Evolutionary conservation across 2,329 filamentous ascomycete species (phyloP).

Genomic region (Curvularia eragrostidis): DNA sequence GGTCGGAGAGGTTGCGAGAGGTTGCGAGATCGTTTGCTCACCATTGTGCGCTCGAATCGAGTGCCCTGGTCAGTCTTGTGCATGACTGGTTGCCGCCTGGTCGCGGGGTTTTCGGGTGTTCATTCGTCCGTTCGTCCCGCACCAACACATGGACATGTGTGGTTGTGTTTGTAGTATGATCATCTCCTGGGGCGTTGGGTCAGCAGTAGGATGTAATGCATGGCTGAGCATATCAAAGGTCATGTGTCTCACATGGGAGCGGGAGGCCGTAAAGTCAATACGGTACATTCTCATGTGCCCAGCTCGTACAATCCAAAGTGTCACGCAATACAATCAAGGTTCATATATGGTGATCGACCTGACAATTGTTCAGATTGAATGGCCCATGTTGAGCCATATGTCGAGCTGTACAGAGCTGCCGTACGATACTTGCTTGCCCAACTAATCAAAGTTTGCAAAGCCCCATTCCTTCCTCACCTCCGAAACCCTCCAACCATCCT

Average conservation of each 20-base stretch:
- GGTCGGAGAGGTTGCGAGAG: no score
- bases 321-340: neutral
- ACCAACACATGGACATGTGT: neutral
- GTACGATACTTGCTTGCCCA: neutral
- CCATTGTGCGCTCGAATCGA: constrained; percentile 8
- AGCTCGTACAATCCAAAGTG: neutral
- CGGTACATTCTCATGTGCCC: neutral
- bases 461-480: neutral
- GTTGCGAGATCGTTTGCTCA: constrained; percentile 4
- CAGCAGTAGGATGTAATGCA: neutral
- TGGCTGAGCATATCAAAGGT: neutral
- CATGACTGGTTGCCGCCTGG: neutral
- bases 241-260: neutral
- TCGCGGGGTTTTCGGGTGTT: neutral
- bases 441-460: neutral
- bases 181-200: neutral
- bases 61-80: neutral
- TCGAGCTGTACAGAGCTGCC: neutral
- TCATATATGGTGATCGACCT: neutral
- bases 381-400: neutral
- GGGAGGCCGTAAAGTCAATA: neutral
- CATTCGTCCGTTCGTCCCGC: neutral
- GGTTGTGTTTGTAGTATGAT: neutral
- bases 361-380: neutral
- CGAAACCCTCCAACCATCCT: neutral